These are phyloP conservation scores for Parastagonospora nodorum DNA, from an alignment of 2,329 filamentous ascomycete genomes.

Conservation along the genomic window DNA sequence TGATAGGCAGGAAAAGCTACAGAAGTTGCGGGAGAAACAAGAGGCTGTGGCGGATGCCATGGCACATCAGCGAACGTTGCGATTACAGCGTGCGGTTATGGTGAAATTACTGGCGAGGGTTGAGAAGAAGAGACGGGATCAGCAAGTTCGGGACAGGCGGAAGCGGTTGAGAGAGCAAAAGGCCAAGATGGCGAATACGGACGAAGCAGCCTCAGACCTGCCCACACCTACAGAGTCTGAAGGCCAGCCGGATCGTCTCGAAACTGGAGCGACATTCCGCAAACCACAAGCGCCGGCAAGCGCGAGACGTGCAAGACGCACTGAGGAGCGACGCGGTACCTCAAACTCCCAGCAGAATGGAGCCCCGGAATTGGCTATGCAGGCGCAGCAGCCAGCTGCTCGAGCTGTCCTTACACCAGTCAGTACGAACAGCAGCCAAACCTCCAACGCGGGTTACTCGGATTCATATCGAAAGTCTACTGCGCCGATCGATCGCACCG, in stretches of 20 bases:
- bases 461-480: conserved; percentile 28
- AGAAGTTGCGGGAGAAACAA: conserved; percentile 28
- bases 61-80: conserved; percentile 18
- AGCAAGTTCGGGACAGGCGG: conserved; percentile 28
- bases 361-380: neutral
- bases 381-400: neutral
- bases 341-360: conserved; percentile 4
- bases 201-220: conserved; percentile 5
- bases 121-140: conserved; percentile 30
- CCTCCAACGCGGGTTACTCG: conserved; percentile 23
- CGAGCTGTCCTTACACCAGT: conserved; percentile 3
- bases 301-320: conserved; percentile 21
- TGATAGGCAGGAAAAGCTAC: conserved; percentile 27
- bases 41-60: conserved; percentile 23
- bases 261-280: conserved; percentile 14
- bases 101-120: conserved; percentile 28
- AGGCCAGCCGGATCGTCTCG: conserved; percentile 5
- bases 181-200: conserved; percentile 11
- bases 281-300: conserved; percentile 21
- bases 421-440: conserved; percentile 4
- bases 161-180: conserved; percentile 29
- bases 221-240: conserved; percentile 4
- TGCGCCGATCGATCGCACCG: conserved; percentile 49
- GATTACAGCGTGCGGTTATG: conserved; percentile 25
- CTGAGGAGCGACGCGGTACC: conserved; percentile 16